A percentile compares a stretch with the other conserved stretches of the same genome.
Conservation (phyloP, 345 rosid genomes). For the Eucalyptus urophylla region DNA sequence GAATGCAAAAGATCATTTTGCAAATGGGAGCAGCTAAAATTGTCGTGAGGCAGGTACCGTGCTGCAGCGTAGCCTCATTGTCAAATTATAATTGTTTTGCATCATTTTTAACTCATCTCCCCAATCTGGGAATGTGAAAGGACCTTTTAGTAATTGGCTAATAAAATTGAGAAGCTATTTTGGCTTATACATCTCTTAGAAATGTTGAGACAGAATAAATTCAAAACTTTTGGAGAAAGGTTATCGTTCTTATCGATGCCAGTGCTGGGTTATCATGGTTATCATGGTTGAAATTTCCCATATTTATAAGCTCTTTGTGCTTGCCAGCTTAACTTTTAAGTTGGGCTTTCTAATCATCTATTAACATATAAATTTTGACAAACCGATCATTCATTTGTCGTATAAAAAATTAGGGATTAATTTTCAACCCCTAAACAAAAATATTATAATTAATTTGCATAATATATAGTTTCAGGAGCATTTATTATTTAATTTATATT, state of each 20-base stretch:
- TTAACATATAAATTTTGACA: accelerated
- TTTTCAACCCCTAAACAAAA: too few species aligned
- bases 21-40: background rate
- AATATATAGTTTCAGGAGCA: too few species aligned
- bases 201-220: background rate
- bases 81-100: too few species aligned
- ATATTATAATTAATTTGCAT: too few species aligned
- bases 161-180: too few species aligned
- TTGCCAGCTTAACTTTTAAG: accelerated
- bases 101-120: background rate
- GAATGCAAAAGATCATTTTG: background rate
- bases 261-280: background rate
- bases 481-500: too few species aligned
- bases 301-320: too few species aligned
- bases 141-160: background rate
- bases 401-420: too few species aligned
- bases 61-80: background rate
- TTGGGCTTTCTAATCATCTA: too few species aligned
- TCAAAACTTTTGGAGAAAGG: background rate
- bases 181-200: background rate
- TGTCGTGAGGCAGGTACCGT: background rate
- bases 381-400: accelerated
- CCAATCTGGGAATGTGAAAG: background rate
- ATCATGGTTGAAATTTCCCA: background rate
- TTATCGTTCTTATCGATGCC: accelerated